Conservation (phyloP, 2,329 filamentous ascomycete genomes). For the Fusarium sp. region DNA sequence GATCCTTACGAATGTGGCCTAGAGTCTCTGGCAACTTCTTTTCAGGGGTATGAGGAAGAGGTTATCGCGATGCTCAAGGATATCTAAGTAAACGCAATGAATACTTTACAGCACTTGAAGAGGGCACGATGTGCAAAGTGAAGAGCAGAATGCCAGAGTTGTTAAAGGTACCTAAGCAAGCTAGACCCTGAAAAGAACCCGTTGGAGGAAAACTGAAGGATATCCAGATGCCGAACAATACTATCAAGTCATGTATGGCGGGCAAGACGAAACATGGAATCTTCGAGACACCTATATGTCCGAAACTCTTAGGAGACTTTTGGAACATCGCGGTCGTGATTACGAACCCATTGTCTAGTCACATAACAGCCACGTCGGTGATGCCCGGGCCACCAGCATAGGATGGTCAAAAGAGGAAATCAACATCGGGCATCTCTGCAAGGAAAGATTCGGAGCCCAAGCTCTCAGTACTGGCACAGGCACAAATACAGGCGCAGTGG, state of each 20-base stretch:
- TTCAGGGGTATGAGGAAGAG: conserved; percentile 19
- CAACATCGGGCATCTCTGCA: conserved; percentile 25
- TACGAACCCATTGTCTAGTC: conserved; percentile 30
- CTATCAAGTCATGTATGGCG: conserved; percentile 26
- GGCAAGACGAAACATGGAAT: conserved; percentile 25
- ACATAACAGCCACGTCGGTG: conserved; percentile 27
- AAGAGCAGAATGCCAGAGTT: conserved; percentile 26
- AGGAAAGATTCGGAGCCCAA: conserved; percentile 1
- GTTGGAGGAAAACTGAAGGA: neutral
- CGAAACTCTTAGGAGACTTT: conserved; percentile 17
- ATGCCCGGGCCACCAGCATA: conserved; percentile 28
- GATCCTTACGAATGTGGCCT: conserved; percentile 27
- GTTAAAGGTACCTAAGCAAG: conserved; percentile 4
- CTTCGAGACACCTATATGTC: conserved; percentile 28
- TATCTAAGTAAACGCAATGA: conserved; percentile 12
- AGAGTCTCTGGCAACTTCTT: conserved; percentile 17
- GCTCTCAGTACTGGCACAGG: conserved; percentile 23
- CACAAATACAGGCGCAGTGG: conserved; percentile 22
- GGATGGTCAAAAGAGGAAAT: conserved; percentile 25
- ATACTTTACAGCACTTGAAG: conserved; percentile 5
- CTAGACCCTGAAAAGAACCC: neutral
- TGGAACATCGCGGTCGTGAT: conserved; percentile 12
- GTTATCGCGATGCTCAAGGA: conserved; percentile 15
- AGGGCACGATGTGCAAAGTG: conserved; percentile 20
- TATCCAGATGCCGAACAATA: conserved; percentile 24